Evolutionary conservation across 169 alveolate genomes (phyloP).

Genomic region (Theileria sp.): DNA sequence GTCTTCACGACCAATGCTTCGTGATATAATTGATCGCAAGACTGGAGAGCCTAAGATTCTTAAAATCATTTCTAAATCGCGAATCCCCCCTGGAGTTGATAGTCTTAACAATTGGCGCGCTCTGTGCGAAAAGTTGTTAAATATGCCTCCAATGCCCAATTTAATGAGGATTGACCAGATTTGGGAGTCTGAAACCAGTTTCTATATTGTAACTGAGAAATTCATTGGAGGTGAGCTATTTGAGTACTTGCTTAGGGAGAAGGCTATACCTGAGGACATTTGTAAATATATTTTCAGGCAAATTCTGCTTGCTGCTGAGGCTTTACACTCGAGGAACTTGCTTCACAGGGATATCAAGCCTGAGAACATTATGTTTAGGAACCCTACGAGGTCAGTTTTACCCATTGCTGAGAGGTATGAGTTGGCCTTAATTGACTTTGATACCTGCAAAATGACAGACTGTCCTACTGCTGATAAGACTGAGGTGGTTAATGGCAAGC

Average conservation of each 20-base stretch:
- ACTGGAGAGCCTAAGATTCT: conserved; percentile 72
- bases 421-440: conserved; percentile 79
- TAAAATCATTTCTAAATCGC: conserved; percentile 71
- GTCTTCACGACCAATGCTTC: conserved; percentile 67
- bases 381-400: conserved; percentile 70
- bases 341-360: conserved; percentile 84
- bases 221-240: conserved; percentile 87
- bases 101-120: conserved; percentile 75
- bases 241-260: conserved; percentile 81
- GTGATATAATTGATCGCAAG: conserved; percentile 69
- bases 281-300: conserved; percentile 86
- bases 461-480: conserved; percentile 48
- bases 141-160: conserved; percentile 79
- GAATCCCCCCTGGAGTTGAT: conserved; percentile 71
- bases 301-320: conserved; percentile 80
- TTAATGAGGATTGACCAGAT: conserved; percentile 81
- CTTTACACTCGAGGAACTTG: conserved; percentile 77
- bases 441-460: conserved; percentile 80
- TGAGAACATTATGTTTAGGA: conserved; percentile 81
- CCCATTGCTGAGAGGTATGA: conserved; percentile 72
- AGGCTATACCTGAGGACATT: conserved; percentile 84
- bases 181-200: conserved; percentile 81
- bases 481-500: conserved; percentile 71
- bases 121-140: conserved; percentile 80
- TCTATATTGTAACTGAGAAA: conserved; percentile 82